Evolutionary conservation across 805 yeast species (phyloP).

Genomic region (Ogataea henricii): DNA sequence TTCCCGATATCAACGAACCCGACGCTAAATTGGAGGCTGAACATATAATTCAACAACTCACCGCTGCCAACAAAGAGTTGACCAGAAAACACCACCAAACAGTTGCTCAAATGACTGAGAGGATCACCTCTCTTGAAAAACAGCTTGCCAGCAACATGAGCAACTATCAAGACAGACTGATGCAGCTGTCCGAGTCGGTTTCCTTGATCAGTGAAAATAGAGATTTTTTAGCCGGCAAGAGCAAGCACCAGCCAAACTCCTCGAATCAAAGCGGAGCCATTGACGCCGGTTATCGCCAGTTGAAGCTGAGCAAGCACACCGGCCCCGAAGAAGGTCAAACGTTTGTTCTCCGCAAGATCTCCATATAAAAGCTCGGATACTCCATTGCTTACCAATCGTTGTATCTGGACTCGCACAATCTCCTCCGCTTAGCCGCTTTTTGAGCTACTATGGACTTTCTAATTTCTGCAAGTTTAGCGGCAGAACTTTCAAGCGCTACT

Average conservation of each 20-base stretch:
- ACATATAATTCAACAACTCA: constrained; percentile 8
- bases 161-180: constrained; percentile 21
- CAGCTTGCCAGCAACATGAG: constrained; percentile 15
- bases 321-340: constrained; percentile 19
- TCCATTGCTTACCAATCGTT: too few relatives aligned
- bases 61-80: constrained; percentile 10
- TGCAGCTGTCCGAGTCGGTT: constrained; percentile 24
- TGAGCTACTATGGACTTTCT: neutral
- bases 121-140: constrained; percentile 21
- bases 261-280: neutral
- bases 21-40: constrained; percentile 7
- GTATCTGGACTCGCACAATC: too few relatives aligned
- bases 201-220: constrained; percentile 22
- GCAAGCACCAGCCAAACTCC: neutral
- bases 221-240: constrained; percentile 15
- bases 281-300: constrained; percentile 1
- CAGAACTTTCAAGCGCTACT: too few relatives aligned
- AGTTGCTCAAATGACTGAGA: constrained; percentile 8
- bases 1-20: constrained; percentile 6
- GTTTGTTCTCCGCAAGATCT: constrained; percentile 18
- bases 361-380: constrained; percentile 8
- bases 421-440: neutral
- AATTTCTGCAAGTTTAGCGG: neutral
- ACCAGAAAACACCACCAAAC: constrained; percentile 4
- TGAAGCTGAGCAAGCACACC: constrained; percentile 12